Conservation (phyloP, 805 yeast genomes). For the Myxozyma mucilagina region DNA sequence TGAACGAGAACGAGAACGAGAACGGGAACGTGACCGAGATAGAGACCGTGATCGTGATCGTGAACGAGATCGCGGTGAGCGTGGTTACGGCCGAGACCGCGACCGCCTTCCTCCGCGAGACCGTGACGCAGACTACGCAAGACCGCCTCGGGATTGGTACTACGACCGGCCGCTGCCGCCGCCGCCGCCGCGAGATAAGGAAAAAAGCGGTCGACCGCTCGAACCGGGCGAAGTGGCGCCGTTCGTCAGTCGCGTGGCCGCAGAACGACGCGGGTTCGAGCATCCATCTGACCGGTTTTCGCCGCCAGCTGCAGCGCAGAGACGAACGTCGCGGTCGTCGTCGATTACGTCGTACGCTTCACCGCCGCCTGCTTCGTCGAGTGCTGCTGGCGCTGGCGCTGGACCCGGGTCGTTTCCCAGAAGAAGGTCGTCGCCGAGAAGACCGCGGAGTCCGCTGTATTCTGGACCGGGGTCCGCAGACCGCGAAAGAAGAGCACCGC, state of each 20-base stretch:
- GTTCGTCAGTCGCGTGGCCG: no score
- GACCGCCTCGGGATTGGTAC: conserved; percentile 3
- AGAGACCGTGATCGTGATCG: conserved; percentile 10
- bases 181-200: conserved; percentile 2
- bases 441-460: conserved; percentile 17
- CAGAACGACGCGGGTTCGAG: background rate
- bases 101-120: no score
- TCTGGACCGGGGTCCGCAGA: background rate
- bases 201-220: background rate
- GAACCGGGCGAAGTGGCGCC: background rate
- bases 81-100: no score
- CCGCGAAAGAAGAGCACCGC: background rate
- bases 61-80: conserved; percentile 4
- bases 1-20: conserved; percentile 10
- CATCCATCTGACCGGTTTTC: background rate
- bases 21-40: conserved; percentile 14
- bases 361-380: conserved; percentile 9
- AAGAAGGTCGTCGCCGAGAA: conserved; percentile 15
- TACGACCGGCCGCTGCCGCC: conserved; percentile 1
- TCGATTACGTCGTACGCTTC: conserved; percentile 12
- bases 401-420: background rate
- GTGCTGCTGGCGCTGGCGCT: no score
- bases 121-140: background rate
- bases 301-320: conserved; percentile 8
- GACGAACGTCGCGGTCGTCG: conserved; percentile 18